phyloP scores from a whole-genome alignment of 371 early-diverging fungal genomes.

The Mucor circinelloides region DNA sequence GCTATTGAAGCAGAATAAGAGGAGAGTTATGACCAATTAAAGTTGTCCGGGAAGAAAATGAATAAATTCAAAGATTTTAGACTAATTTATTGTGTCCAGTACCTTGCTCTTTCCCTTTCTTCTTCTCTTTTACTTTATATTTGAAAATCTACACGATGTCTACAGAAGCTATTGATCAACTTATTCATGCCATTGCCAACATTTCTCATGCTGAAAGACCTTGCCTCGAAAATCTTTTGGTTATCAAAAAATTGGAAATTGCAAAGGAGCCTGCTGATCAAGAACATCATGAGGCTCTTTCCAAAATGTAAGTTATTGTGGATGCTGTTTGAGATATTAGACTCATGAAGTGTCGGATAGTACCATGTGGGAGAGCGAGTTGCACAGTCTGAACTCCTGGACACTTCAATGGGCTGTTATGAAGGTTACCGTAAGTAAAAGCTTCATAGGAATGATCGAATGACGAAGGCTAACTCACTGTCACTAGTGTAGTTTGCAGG shows the following conservation, averaged over 20 bases:
- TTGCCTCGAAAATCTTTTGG: conserved; percentile 28
- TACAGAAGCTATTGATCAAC: conserved; percentile 27
- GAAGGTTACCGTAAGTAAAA: conserved; percentile 38
- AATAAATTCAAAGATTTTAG: not conserved
- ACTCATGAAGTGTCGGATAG: not conserved
- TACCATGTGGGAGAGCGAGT: conserved; percentile 36
- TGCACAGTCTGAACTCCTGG: conserved; percentile 38
- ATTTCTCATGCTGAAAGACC: conserved; percentile 44
- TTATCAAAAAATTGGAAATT: conserved; percentile 29
- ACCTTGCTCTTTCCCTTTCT: not conserved
- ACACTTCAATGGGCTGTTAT: conserved; percentile 37
- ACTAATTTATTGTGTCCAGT: not conserved
- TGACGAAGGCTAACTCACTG: not conserved
- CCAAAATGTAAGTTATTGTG: conserved; percentile 41
- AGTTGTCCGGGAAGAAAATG: not conserved
- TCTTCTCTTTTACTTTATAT: not conserved
- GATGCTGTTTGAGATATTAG: not conserved
- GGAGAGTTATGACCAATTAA: not conserved
- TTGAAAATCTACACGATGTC: conserved; percentile 6
- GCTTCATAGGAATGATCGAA: not conserved
- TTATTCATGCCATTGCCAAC: conserved; percentile 43
- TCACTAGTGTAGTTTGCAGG: conserved; percentile 38
- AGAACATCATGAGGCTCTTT: conserved; percentile 31
- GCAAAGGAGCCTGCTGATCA: conserved; percentile 38
- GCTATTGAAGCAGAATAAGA: not conserved